phyloP scores from a whole-genome alignment of 2,329 filamentous ascomycete species.

The Fusarium falciforme region DNA sequence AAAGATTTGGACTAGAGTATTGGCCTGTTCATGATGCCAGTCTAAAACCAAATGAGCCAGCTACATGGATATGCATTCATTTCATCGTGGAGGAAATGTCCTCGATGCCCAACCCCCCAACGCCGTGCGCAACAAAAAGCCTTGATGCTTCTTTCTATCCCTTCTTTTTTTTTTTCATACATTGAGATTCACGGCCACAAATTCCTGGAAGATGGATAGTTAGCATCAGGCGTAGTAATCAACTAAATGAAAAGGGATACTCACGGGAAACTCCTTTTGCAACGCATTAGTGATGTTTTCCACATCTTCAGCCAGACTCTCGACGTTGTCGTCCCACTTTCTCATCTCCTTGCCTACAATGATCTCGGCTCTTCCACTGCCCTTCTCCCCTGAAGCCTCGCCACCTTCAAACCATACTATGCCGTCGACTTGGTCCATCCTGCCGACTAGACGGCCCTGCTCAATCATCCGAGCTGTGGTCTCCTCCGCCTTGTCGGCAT shows the following conservation, averaged over 20 bases:
- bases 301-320: conserved; percentile 87
- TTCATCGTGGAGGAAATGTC: conserved; percentile 30
- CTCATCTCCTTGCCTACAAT: conserved; percentile 78
- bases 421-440: conserved; percentile 93
- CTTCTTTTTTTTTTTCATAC: conserved; percentile 39
- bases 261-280: conserved; percentile 80
- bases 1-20: conserved; percentile 60
- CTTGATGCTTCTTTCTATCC: conserved; percentile 23
- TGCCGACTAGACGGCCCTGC: conserved; percentile 86
- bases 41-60: conserved; percentile 30
- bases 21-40: conserved; percentile 20
- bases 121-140: conserved; percentile 36
- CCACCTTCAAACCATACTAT: conserved; percentile 87
- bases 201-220: conserved; percentile 55
- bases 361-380: conserved; percentile 73
- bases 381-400: conserved; percentile 76
- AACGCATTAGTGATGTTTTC: conserved; percentile 86
- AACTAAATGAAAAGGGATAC: conserved; percentile 11
- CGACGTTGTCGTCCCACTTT: conserved; percentile 90
- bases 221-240: conserved; percentile 1
- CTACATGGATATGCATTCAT: conserved; percentile 21
- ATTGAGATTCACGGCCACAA: conserved; percentile 66
- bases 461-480: conserved; percentile 97
- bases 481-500: conserved; percentile 84
- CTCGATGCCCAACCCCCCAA: conserved; percentile 34